Evolutionary conservation across 2,329 filamentous ascomycete genomes (phyloP).

Genomic region (Chaetomiaceae sp.): DNA sequence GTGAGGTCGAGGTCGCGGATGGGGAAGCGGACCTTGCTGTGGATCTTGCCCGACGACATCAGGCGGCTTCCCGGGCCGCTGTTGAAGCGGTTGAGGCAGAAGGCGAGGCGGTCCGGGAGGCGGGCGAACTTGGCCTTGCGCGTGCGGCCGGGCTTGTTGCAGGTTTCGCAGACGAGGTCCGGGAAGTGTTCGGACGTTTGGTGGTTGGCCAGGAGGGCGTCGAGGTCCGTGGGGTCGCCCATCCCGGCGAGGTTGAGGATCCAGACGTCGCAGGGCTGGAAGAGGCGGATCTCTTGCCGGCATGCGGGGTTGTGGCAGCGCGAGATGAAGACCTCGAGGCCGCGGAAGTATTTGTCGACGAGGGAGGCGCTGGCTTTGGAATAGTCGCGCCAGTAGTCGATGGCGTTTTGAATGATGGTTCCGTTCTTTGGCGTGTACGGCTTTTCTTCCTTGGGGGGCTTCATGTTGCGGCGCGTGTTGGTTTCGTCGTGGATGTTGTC

Average conservation of each 20-base stretch:
- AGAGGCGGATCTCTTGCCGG: constrained; percentile 43
- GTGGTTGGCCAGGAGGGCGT: constrained; percentile 66
- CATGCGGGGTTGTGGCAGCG: constrained; percentile 58
- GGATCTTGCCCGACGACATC: constrained; percentile 54
- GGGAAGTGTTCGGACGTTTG: constrained; percentile 62
- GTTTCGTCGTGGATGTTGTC: constrained; percentile 82
- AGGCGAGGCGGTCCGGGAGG: constrained; percentile 71
- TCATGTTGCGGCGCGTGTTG: constrained; percentile 52
- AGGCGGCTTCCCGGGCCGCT: constrained; percentile 23
- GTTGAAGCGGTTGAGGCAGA: constrained; percentile 63
- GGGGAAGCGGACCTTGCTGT: constrained; percentile 70
- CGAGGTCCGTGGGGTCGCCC: constrained; percentile 33
- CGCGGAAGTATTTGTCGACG: constrained; percentile 74
- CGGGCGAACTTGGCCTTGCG: constrained; percentile 72
- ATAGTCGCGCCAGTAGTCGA: constrained; percentile 70
- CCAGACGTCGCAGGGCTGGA: constrained; percentile 44
- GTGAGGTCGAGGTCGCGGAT: constrained; percentile 61
- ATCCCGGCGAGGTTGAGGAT: constrained; percentile 42
- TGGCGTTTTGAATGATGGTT: constrained; percentile 51
- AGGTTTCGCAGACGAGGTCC: constrained; percentile 70
- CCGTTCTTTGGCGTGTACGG: constrained; percentile 17
- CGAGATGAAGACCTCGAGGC: constrained; percentile 66
- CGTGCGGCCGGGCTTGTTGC: constrained; percentile 62
- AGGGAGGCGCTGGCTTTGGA: constrained; percentile 67
- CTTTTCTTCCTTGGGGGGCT: constrained; percentile 22